phyloP scores from a whole-genome alignment of 2,329 filamentous ascomycete genomes.

The Lachnellula suecica region DNA sequence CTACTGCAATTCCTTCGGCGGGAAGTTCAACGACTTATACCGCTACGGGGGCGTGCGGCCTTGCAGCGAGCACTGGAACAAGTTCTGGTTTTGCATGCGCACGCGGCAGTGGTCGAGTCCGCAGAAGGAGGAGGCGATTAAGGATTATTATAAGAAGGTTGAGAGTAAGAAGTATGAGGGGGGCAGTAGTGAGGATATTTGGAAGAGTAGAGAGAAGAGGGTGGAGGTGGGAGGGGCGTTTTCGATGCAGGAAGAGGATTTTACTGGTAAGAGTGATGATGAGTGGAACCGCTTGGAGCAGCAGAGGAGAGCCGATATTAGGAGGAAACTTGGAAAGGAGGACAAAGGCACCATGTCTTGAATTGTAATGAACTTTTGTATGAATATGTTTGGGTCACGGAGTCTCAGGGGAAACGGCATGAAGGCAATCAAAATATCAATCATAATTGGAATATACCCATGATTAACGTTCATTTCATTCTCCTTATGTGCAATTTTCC shows the following conservation, averaged over 20 bases:
- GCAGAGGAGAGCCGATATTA: constrained; percentile 18
- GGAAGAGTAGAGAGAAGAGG: constrained; percentile 69
- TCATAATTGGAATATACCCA: not conserved
- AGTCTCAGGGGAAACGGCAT: no score
- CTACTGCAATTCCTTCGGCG: constrained; percentile 88
- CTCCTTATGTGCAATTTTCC: no score
- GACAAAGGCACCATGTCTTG: constrained; percentile 6
- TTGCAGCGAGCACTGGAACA: constrained; percentile 84
- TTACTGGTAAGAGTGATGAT: constrained; percentile 39
- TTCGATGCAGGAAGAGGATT: constrained; percentile 38
- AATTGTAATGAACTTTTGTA: not conserved
- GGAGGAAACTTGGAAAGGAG: not conserved
- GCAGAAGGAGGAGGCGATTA: constrained; percentile 51
- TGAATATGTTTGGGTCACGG: not conserved
- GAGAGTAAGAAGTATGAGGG: constrained; percentile 57
- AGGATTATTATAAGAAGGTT: constrained; percentile 36
- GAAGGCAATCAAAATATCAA: not conserved
- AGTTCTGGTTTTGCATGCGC: constrained; percentile 98
- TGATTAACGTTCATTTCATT: no score
- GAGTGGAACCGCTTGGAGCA: constrained; percentile 35
- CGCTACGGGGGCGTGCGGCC: constrained; percentile 74
- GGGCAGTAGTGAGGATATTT: constrained; percentile 84
- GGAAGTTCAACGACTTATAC: constrained; percentile 91
- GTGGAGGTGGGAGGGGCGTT: constrained; percentile 44
- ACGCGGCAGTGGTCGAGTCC: constrained; percentile 62